A percentile compares a stretch with the other conserved stretches of the same genome.
Evolutionary conservation across 768 basidiomycete genomes (phyloP).

Genomic region (Boletus rubropictus): DNA sequence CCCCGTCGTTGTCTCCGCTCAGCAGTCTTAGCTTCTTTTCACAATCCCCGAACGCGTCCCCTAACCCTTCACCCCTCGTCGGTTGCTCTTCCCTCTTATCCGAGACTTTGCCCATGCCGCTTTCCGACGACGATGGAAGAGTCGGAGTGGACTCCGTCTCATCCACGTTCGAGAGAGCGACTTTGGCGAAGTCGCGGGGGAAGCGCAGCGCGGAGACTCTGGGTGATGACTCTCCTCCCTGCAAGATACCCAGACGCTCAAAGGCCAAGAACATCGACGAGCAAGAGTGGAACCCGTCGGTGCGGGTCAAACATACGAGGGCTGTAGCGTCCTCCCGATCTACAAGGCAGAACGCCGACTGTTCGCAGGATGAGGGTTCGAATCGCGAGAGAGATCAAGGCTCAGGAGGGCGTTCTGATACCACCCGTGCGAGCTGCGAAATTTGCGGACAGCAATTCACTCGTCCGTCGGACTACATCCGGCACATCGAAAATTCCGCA

Average conservation of each 20-base stretch:
- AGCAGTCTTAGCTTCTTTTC: slow-evolving; percentile 10
- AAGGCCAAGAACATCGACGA: slow-evolving; percentile 17
- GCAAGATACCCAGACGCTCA: slow-evolving; percentile 6
- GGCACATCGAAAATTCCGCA: slow-evolving; percentile 19
- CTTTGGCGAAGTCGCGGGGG: neutral
- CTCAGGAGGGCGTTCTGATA: neutral
- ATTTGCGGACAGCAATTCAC: slow-evolving; percentile 17
- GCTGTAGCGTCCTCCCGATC: neutral
- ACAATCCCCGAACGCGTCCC: slow-evolving; percentile 7
- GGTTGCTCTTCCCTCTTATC: neutral
- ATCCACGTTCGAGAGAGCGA: neutral
- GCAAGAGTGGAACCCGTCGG: slow-evolving; percentile 18
- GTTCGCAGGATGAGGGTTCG: neutral
- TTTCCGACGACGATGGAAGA: neutral
- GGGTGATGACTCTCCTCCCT: neutral
- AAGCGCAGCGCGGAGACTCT: slow-evolving; percentile 11
- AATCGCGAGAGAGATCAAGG: neutral
- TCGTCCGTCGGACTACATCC: slow-evolving; percentile 17
- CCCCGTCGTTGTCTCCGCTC: slow-evolving; percentile 15
- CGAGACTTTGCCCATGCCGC: neutral
- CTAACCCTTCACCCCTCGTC: neutral
- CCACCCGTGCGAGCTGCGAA: slow-evolving; percentile 6
- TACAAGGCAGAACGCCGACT: neutral
- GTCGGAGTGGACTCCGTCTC: neutral
- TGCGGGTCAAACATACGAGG: slow-evolving; percentile 5